These are phyloP conservation scores for Plasmodium vivax DNA, from an alignment of 169 alveolate species.

Conservation along the genomic window DNA sequence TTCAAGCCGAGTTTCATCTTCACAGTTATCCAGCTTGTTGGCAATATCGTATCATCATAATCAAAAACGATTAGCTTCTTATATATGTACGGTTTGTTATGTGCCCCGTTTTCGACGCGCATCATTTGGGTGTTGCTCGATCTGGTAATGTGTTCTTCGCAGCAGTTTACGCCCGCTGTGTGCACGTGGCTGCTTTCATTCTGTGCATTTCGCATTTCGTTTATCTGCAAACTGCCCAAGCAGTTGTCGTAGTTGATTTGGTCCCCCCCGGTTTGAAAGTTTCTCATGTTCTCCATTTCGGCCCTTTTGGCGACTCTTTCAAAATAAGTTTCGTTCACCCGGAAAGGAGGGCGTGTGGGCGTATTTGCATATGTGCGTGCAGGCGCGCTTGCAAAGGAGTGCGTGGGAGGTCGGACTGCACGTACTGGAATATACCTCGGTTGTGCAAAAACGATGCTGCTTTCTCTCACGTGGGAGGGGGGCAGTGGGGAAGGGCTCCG, in stretches of 20 bases:
- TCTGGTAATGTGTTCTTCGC: not conserved
- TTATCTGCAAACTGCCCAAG: not conserved
- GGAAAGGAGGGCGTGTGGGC: not conserved
- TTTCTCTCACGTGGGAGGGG: not conserved
- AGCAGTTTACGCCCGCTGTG: not conserved
- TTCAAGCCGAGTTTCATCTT: constrained; percentile 74
- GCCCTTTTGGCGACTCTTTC: not conserved
- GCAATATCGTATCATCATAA: constrained; percentile 90
- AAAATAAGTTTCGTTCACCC: not conserved
- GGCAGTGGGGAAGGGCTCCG: not conserved
- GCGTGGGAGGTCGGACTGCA: not conserved
- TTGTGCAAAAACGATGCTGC: not conserved
- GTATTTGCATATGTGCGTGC: not conserved
- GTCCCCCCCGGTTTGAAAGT: constrained; percentile 4
- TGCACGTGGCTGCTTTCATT: not conserved
- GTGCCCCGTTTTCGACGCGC: not conserved
- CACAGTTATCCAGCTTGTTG: constrained; percentile 85
- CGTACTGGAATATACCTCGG: not conserved
- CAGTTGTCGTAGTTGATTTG: not conserved
- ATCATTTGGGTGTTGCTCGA: not conserved
- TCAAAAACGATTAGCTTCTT: constrained; percentile 86
- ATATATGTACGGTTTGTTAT: constrained; percentile 48
- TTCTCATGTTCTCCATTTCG: constrained; percentile 27
- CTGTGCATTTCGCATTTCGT: constrained; percentile 1
- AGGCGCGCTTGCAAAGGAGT: not conserved